Base-by-base conservation (phyloP, 257 asterid genomes). In the Jacaranda copaia region DNA sequence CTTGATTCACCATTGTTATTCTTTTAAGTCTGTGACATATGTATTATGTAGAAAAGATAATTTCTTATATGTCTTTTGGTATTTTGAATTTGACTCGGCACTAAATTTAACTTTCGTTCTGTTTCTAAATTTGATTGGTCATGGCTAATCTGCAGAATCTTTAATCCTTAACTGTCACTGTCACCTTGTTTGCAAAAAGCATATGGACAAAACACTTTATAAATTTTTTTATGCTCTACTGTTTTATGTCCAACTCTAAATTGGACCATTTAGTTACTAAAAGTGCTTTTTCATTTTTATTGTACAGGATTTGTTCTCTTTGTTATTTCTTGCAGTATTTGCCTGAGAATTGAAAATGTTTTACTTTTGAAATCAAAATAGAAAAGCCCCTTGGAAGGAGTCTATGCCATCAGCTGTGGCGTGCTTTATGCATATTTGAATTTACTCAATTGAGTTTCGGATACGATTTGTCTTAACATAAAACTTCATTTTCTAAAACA, bases 401-500 rank as follows among this genome's bases (percentile, higher is more conserved):
- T 61, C 46, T 35, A 15, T 74, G 32, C 5, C 16, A 46, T 48
- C 13, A 7, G n/a, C 40, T 16, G 14, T 19, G 9, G 13, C 55
- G 20, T 57, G 51, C 42, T 53, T 18, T 69, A 20, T 58, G 72
- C 52, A 60, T 60, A 75, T 42, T 56, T 74, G 46, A 73, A 5
- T 62, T 53, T 57, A 39, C 63, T 14, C 11, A 40, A 32, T 66
- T 18, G 52, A 59, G 16, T 60, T 72, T 74, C 77, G 55, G 69
- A 72, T 13, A 13, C 15, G 52, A 58, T 6, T 52, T 35, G 32
- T 55, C 68, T 63, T 73, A 40, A 63, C 48, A 5, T 36, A 20
- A 8, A 55, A 67, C 9, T 51, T 40, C 45, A 66, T 36, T 72
- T 81, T 79, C 51, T 77, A 11, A 82, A 67, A 48, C 72, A 79